Conservation (phyloP, 2,329 filamentous ascomycete species). For the Ophiocordyceps camponoti-leonardi region DNA sequence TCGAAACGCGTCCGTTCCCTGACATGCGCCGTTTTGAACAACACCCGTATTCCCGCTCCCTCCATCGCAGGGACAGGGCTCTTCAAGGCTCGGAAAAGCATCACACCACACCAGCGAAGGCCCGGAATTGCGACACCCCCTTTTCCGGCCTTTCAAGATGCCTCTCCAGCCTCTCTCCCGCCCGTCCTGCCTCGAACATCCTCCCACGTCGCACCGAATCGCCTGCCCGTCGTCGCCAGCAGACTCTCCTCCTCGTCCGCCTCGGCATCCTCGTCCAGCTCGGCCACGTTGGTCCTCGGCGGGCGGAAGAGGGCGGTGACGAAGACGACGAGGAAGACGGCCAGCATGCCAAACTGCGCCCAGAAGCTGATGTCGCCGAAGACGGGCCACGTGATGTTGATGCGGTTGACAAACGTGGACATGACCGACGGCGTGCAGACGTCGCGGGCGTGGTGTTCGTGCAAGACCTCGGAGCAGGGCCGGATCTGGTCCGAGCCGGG, state of each 20-base stretch:
- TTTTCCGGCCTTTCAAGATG: neutral
- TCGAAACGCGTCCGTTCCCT: neutral
- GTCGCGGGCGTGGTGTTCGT: constrained; percentile 51
- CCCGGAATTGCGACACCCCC: neutral
- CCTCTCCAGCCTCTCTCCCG: neutral
- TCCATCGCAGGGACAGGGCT: neutral
- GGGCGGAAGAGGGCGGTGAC: constrained; percentile 63
- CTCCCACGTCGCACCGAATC: constrained; percentile 77
- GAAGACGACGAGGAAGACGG: constrained; percentile 67
- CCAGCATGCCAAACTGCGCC: constrained; percentile 86
- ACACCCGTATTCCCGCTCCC: neutral
- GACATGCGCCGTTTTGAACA: neutral
- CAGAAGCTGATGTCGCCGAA: constrained; percentile 90
- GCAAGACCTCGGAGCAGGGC: constrained; percentile 63
- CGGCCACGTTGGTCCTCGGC: constrained; percentile 57
- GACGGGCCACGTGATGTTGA: constrained; percentile 87
- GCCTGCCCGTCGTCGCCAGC: constrained; percentile 62
- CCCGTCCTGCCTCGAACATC: constrained; percentile 49
- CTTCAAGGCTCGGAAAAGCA: neutral
- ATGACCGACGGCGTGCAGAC: constrained; percentile 86
- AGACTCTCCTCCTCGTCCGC: constrained; percentile 88
- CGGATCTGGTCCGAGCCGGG: constrained; percentile 54
- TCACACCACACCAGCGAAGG: neutral
- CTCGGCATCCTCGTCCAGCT: constrained; percentile 77
- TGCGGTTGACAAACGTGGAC: constrained; percentile 82